These are phyloP conservation scores for Lachancea sp. DNA, from an alignment of 805 yeast genomes.

Conservation along the genomic window DNA sequence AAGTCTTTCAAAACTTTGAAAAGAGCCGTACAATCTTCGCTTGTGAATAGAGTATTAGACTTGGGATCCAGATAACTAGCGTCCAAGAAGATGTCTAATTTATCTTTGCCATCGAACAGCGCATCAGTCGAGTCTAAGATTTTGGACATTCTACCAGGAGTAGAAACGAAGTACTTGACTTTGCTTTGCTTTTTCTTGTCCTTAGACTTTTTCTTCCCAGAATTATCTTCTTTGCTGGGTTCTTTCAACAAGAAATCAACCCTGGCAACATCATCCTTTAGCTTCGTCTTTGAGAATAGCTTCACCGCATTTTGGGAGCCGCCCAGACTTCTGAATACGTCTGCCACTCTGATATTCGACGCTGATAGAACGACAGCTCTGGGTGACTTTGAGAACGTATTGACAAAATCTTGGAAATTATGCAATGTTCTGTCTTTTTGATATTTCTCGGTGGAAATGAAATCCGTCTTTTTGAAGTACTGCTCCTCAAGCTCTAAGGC, in stretches of 20 bases:
- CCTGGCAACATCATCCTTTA: conserved; percentile 48
- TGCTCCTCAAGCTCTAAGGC: conserved; percentile 67
- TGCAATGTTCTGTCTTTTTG: conserved; percentile 45
- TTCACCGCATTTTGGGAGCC: conserved; percentile 53
- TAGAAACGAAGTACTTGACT: conserved; percentile 26
- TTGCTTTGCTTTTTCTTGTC: conserved; percentile 11
- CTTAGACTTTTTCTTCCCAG: conserved; percentile 4
- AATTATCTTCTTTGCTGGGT: background rate
- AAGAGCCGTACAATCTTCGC: conserved; percentile 23
- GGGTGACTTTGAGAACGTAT: conserved; percentile 41
- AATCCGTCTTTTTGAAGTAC: conserved; percentile 48
- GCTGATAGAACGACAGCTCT: conserved; percentile 49
- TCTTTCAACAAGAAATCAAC: conserved; percentile 19
- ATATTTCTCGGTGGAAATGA: conserved; percentile 58
- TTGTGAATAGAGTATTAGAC: conserved; percentile 24
- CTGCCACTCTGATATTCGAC: conserved; percentile 86
- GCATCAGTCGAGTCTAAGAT: conserved; percentile 22
- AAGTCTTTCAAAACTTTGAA: conserved; percentile 24
- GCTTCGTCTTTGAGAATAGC: conserved; percentile 66
- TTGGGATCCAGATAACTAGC: conserved; percentile 31
- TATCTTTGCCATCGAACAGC: conserved; percentile 32
- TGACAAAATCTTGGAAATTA: conserved; percentile 50
- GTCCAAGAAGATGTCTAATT: conserved; percentile 31
- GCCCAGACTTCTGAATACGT: conserved; percentile 60
- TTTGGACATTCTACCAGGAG: conserved; percentile 30